phyloP scores from a whole-genome alignment of 139 green algal genomes.

The Chlamydomonas incerta region DNA sequence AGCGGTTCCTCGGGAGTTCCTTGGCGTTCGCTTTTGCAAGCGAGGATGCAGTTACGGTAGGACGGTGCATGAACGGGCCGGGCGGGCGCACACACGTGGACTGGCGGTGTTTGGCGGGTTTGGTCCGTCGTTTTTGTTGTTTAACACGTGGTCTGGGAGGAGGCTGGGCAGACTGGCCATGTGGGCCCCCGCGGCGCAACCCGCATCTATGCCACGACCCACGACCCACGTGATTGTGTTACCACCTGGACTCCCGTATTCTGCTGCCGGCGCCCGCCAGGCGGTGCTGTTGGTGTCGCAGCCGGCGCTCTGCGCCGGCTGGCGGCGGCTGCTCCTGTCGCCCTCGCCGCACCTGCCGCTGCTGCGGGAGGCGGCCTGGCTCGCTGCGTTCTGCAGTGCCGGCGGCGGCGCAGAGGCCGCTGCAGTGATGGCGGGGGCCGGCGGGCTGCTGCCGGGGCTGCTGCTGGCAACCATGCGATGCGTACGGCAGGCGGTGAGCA shows the following conservation, averaged over 20 bases:
- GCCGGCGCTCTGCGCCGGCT: neutral
- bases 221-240: too few relatives aligned
- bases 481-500: conserved; percentile 6
- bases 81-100: too few relatives aligned
- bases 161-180: too few relatives aligned
- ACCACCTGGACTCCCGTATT: neutral
- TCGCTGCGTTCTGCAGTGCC: conserved; percentile 1
- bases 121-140: too few relatives aligned
- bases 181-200: too few relatives aligned
- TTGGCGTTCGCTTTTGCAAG: too few relatives aligned
- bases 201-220: too few relatives aligned
- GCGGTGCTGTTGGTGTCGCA: neutral
- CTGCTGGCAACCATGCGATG: neutral
- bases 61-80: too few relatives aligned
- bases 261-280: neutral
- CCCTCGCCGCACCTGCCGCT: neutral
- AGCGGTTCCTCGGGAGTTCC: too few relatives aligned
- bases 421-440: neutral
- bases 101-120: too few relatives aligned
- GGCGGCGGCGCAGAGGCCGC: neutral
- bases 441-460: conserved; percentile 28
- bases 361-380: conserved; percentile 21
- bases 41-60: too few relatives aligned
- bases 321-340: conserved; percentile 28
- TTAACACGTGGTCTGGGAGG: too few relatives aligned